Percentiles rank a stretch among this genome's conserved stretches.
Evolutionary conservation across 1,284 basidiomycete species (phyloP).

Genomic region (Limonomyces culmigenus): DNA sequence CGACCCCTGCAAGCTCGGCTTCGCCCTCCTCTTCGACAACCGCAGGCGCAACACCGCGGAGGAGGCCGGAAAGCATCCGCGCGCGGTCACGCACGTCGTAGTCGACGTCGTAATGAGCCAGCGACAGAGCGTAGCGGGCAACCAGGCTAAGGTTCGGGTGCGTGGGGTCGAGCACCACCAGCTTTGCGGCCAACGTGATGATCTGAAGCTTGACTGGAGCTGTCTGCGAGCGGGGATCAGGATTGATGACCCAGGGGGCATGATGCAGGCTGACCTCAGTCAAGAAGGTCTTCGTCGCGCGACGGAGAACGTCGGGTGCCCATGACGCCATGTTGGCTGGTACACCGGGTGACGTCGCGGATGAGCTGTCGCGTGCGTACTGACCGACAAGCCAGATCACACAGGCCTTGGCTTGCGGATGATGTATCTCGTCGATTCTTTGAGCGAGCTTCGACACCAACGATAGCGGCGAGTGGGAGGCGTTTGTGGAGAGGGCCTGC

Average conservation of each 20-base stretch:
- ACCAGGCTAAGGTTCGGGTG: constrained; percentile 35
- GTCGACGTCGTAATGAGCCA: constrained; percentile 77
- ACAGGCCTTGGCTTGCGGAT: constrained; percentile 67
- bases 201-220: constrained; percentile 65
- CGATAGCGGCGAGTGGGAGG: constrained; percentile 24
- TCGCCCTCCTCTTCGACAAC: constrained; percentile 22
- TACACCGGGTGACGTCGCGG: constrained; percentile 2
- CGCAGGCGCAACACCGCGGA: constrained; percentile 34
- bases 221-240: constrained; percentile 20
- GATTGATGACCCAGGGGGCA: neutral
- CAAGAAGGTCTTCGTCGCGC: constrained; percentile 54
- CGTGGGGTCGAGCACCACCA: constrained; percentile 52
- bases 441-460: constrained; percentile 65
- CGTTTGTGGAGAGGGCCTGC: constrained; percentile 39
- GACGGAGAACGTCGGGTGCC: constrained; percentile 77
- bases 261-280: constrained; percentile 34
- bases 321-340: constrained; percentile 40
- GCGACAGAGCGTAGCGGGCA: constrained; percentile 55
- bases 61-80: constrained; percentile 60
- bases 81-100: constrained; percentile 84
- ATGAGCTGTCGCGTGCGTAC: constrained; percentile 31
- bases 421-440: constrained; percentile 61
- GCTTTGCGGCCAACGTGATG: constrained; percentile 69
- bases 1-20: constrained; percentile 49
- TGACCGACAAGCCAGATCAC: constrained; percentile 87